phyloP scores from a whole-genome alignment of 2,329 filamentous ascomycete genomes.

The Neophaeococcomyces aloes region DNA sequence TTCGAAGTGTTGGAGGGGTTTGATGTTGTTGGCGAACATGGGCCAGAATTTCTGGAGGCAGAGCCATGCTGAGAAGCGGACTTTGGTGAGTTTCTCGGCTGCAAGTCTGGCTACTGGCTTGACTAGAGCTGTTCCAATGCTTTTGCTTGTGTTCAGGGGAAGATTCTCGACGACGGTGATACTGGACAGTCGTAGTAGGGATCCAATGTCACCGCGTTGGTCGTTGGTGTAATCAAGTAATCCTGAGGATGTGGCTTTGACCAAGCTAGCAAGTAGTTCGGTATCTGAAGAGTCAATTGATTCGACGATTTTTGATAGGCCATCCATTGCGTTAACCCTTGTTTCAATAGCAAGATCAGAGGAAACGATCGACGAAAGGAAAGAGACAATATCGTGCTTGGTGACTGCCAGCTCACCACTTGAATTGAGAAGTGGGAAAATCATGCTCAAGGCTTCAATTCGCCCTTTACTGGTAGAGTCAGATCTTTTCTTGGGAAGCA shows the following conservation, averaged over 20 bases:
- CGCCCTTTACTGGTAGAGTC: conserved; percentile 34
- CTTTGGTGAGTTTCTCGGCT: conserved; percentile 81
- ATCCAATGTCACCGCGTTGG: conserved; percentile 80
- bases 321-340: conserved; percentile 18
- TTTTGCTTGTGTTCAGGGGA: conserved; percentile 13
- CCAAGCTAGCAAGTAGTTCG: conserved; percentile 24
- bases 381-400: conserved; percentile 8
- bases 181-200: conserved; percentile 70
- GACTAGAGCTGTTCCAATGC: conserved; percentile 11
- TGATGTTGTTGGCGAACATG: conserved; percentile 30
- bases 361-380: conserved; percentile 13
- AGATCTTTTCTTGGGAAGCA: conserved; percentile 27
- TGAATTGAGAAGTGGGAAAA: conserved; percentile 27
- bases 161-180: conserved; percentile 50
- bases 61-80: conserved; percentile 49
- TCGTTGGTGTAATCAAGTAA: conserved; percentile 88
- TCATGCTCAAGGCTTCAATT: conserved; percentile 32
- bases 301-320: conserved; percentile 1
- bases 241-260: conserved; percentile 26
- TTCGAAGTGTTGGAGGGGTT: conserved; percentile 23
- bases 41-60: conserved; percentile 34
- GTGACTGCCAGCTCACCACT: conserved; percentile 7
- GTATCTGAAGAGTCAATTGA: neutral
- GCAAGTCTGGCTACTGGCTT: conserved; percentile 55
- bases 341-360: conserved; percentile 19